Base-by-base conservation (phyloP, 202 grass and related monocot species). In the Schoenoplectus tabernaemontani region DNA sequence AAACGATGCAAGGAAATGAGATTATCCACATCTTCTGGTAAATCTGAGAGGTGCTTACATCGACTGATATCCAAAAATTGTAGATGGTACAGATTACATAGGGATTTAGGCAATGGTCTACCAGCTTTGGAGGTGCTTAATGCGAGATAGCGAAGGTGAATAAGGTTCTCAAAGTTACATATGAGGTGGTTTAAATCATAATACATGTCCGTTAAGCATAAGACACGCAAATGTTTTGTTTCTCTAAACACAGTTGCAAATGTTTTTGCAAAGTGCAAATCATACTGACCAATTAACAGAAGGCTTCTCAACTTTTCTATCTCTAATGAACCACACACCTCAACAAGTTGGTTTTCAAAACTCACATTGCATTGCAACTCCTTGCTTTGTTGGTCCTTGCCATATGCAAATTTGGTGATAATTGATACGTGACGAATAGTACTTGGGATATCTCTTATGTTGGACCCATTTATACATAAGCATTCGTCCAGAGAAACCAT, bases 361-460 rank as follows among this genome's bases (percentile, higher is more conserved):
- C 59, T 81, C 5, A 33, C 10, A 11, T 59, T 88, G 8, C 10
- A 43, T 76, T 61, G 46, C 39, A 13, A 1, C 3, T 68, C 39
- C 26, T 50, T 60, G 41, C 20, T 79, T 64, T 79, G 77, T 64
- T 47, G 56, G 57, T 79, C 78, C 48, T 57, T 16, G 0, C 1
- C 11, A 19, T 84, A 81, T 66, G 58, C 57, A 59, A 46, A 82
- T 66, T 85, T 61, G 26, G 82, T 87, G 33, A 83, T 1, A 53
- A 90, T 59, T 69, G 88, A 90, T 34, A 91, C 64, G 59, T 85
- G 85, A 0, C 20, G 79, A 70, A 81, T 28, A 3, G 24, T 65
- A 56, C 39, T 42, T 0, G 16, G 20, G 4, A 90, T 50, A 9
- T 84, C 33, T 12, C 15, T 82, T 60, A 44, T 67, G 4, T 44